Percentiles rank a stretch among this genome's conserved stretches.
These are phyloP conservation scores for Forsythia viridissima DNA, from an alignment of 257 asterid genomes.

Conservation along the genomic window DNA sequence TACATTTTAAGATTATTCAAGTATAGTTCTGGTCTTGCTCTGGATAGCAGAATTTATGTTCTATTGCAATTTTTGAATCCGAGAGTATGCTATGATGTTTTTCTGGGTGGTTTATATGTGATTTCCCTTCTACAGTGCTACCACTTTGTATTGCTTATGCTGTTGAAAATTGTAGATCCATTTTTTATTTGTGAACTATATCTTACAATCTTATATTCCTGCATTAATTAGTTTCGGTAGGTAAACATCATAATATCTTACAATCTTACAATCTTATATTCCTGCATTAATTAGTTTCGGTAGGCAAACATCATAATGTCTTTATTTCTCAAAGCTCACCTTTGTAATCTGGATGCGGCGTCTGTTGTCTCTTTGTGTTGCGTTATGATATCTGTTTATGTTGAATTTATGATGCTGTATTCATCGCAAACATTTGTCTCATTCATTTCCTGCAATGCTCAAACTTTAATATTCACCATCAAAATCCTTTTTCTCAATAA, in stretches of 20 bases:
- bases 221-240: neutral
- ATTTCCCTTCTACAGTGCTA: neutral
- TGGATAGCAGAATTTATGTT: too few species aligned
- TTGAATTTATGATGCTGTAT: neutral
- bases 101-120: neutral
- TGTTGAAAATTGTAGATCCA: neutral
- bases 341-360: neutral
- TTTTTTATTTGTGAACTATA: neutral
- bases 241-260: too few species aligned
- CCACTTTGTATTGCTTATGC: neutral
- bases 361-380: neutral
- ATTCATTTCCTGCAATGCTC: neutral
- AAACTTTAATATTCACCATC: neutral
- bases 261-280: neutral
- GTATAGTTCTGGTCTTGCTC: too few species aligned
- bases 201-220: neutral
- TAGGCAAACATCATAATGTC: neutral
- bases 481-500: too few species aligned
- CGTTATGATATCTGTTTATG: neutral
- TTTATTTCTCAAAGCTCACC: neutral
- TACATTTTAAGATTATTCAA: neutral
- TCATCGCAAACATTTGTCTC: neutral
- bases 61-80: neutral
- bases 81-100: neutral
- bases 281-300: neutral